Conservation (phyloP, 257 asterid genomes). For the Rehmannia glutinosa region DNA sequence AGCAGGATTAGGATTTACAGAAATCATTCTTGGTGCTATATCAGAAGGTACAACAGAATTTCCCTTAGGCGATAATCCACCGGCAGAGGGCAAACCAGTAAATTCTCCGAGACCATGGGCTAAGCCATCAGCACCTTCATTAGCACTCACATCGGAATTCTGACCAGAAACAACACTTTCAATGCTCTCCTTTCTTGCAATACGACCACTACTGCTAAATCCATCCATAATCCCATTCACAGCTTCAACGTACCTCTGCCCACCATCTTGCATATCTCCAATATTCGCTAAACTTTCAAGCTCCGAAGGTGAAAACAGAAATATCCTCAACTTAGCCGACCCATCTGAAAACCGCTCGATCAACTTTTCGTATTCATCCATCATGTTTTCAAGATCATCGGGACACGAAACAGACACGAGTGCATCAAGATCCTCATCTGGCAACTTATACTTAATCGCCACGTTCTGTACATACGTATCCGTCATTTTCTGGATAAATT, state of each 20-base stretch:
- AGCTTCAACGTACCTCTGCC: slow-evolving; percentile 87
- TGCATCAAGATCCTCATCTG: slow-evolving; percentile 96
- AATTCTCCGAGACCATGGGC: slow-evolving; percentile 43
- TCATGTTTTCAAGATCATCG: slow-evolving; percentile 97
- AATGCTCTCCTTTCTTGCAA: slow-evolving; percentile 63
- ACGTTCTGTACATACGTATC: slow-evolving; percentile 52
- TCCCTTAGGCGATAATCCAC: slow-evolving; percentile 46
- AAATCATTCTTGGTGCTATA: slow-evolving; percentile 31
- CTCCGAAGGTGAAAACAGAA: slow-evolving; percentile 79
- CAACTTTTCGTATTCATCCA: slow-evolving; percentile 92
- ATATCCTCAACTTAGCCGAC: slow-evolving; percentile 85
- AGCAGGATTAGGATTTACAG: slow-evolving; percentile 35
- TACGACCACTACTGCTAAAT: slow-evolving; percentile 30
- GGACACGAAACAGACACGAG: slow-evolving; percentile 88
- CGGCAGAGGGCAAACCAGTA: slow-evolving; percentile 40
- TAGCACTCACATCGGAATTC: slow-evolving; percentile 58
- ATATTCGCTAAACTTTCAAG: slow-evolving; percentile 41
- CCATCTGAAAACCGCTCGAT: slow-evolving; percentile 71
- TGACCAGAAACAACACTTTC: slow-evolving; percentile 70
- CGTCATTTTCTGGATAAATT: slow-evolving; percentile 60
- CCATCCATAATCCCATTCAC: slow-evolving; percentile 74
- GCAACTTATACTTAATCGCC: slow-evolving; percentile 89
- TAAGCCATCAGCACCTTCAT: slow-evolving; percentile 55
- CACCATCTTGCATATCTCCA: slow-evolving; percentile 68
- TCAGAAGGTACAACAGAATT: slow-evolving; percentile 37